Base-by-base conservation (phyloP, 164 flowering plant genomes). In the Vitis labrusca region DNA sequence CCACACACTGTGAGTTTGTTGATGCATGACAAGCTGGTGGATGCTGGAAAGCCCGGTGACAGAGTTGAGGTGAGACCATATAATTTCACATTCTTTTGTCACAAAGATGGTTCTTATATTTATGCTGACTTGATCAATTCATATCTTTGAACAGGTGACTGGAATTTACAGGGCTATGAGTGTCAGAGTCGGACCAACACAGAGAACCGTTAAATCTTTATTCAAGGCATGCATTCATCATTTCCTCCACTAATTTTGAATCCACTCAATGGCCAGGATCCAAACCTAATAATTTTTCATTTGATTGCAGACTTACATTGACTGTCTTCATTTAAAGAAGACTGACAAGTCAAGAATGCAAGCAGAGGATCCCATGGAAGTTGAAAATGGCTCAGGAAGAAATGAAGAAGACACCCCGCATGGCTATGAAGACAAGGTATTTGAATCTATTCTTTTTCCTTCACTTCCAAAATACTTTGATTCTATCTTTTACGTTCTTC, bases 111-210 rank as follows among this genome's bases (percentile, higher is more conserved):
- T 55, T 63, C 69, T 23, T 32, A 53, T 68, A 9, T 44, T 27
- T 65, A 61, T 65, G 8, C 51, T 23, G 2, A 23, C 27, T 44
- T 65, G 16, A 49, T 61, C 51, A 50, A 2, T 50, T 30, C 52
- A 53, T 57, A 32, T 64, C 16, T 50, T 73, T 65, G 16, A 30
- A 64, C 58, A 94, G 98, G 88, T 91, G 58, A 95, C 99, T 71
- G 99, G 99, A 68, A 88, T 95, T 73, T 95, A 95, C 80, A 83
- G 99, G 84, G 99, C 99, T n/a, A 93, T 93, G 98, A 95, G 78
- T 77, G 99, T 95, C 16, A 83, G 99, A 90, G 82, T 93, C 57
- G 98, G 97, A 62, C 75, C 94, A 59, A 73, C 94, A 66, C 99
- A 93, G 67, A 88, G 99, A 83, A 88, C 95, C 69, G 97, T 93